Base-by-base conservation (phyloP, 768 basidiomycete species). In the Pisolithus marmoratus region DNA sequence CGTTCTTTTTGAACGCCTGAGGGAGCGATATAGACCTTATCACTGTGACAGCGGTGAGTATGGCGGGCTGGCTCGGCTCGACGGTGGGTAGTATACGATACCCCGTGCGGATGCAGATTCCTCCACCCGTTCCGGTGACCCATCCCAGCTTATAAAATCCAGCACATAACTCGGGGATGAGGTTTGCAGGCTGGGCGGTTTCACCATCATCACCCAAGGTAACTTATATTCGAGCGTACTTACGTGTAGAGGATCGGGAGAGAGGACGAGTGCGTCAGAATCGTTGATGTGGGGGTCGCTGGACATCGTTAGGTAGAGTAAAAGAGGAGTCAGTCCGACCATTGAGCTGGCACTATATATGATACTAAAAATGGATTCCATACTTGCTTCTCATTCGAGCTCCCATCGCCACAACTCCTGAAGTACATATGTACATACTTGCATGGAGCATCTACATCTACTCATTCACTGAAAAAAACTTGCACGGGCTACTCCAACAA, bases 1-100 rank as follows among this genome's bases (percentile, higher is more conserved):
- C 90, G 80, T 58, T 94, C 92, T 61, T 94, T 94, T 65, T 94
- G 92, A 2, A 94, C 91, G 2, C 90, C 90, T 1, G 89, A 91
- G 0, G 91, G 90, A 7, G 90, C 89, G 58, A 93, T 86, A 71
- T 82, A 93, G 19, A 91, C 89, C 54, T 83, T 84, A 53, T 90
- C 80, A 14, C 87, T 86, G 58, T 15, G n/a, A 50, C 31, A 38
- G 17, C 14, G 42, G 8, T 49, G 27, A 46, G 44, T 19, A 42
- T 38, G n/a, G n/a, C n/a, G n/a, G n/a, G n/a, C n/a, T n/a, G n/a
- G n/a, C n/a, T n/a, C 34, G 36, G 5, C 24, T 20, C 24, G 17
- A 15, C 9, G 26, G 2, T 11, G 1, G n/a, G 36, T 38, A 23
- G 17, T 38, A 43, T 15, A 9, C 63, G 81, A 14, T 54, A 87